A percentile compares a stretch with the other conserved stretches of the same genome.
Conservation (phyloP, 2,329 filamentous ascomycete genomes). For the Fusarium incarnatum region DNA sequence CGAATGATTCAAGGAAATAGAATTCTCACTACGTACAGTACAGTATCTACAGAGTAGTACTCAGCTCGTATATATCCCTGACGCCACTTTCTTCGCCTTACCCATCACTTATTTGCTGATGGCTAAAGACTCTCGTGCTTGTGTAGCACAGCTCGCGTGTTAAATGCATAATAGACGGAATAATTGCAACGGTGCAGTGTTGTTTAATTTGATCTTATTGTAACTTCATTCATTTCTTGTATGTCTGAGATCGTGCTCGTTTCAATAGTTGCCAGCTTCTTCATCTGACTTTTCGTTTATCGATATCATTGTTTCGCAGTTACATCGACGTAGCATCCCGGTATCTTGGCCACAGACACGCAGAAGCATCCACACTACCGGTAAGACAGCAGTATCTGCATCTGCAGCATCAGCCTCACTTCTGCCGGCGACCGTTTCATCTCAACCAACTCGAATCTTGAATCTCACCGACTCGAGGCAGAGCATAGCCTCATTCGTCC, state of each 20-base stretch:
- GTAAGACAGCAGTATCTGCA: neutral
- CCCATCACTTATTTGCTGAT: neutral
- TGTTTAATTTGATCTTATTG: neutral
- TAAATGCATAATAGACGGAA: neutral
- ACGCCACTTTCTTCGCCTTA: slow-evolving; percentile 7
- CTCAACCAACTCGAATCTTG: neutral
- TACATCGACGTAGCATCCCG: slow-evolving; percentile 16
- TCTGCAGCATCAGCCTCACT: slow-evolving; percentile 6
- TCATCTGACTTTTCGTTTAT: neutral
- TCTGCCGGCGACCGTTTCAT: neutral
- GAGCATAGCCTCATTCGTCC: neutral
- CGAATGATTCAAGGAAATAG: neutral
- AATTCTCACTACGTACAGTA: neutral
- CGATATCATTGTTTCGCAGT: neutral
- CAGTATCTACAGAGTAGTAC: too few species aligned
- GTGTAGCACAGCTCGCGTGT: neutral
- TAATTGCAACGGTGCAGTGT: neutral
- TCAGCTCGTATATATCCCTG: slow-evolving; percentile 22
- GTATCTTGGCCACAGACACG: neutral
- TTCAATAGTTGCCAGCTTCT: neutral
- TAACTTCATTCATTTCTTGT: neutral
- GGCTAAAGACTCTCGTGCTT: neutral
- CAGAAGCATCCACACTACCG: neutral
- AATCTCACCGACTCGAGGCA: slow-evolving; percentile 12
- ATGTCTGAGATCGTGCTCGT: neutral